Conservation (phyloP, 2,329 filamentous ascomycete species). For the Ramularia endophylla region DNA sequence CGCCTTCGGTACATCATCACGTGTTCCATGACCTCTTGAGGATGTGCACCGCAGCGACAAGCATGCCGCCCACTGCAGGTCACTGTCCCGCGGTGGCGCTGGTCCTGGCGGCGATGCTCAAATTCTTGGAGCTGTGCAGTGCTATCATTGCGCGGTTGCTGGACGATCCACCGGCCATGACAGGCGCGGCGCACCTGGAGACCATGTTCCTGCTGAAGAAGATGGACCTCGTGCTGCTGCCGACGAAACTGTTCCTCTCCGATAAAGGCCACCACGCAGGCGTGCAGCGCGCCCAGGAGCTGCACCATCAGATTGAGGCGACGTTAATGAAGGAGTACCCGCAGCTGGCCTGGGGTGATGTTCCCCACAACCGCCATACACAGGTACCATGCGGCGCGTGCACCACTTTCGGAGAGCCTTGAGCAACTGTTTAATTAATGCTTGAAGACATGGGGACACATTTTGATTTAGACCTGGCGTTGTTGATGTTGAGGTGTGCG, state of each 20-base stretch:
- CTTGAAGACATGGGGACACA: too few relatives aligned
- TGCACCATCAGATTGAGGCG: slow-evolving; percentile 4
- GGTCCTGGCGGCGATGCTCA: slow-evolving; percentile 7
- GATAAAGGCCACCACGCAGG: slow-evolving; percentile 8
- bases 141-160: slow-evolving; percentile 5
- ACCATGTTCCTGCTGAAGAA: slow-evolving; percentile 8
- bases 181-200: slow-evolving; percentile 2
- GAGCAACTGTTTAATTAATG: too few relatives aligned
- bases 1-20: slow-evolving; percentile 4
- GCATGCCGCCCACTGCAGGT: slow-evolving; percentile 3
- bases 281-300: slow-evolving; percentile 5
- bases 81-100: slow-evolving; percentile 5
- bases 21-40: slow-evolving; percentile 3
- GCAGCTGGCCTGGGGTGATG: slow-evolving; percentile 4
- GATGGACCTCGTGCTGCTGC: slow-evolving; percentile 4
- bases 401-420: too few relatives aligned
- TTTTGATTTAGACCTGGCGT: too few relatives aligned
- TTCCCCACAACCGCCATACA: too few relatives aligned
- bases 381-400: too few relatives aligned
- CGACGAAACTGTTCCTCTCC: slow-evolving; percentile 6
- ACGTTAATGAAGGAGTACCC: slow-evolving; percentile 5
- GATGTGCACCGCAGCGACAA: slow-evolving; percentile 6
- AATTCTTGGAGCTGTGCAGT: slow-evolving; percentile 5
- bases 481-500: too few relatives aligned
- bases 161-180: not conserved